Conservation (phyloP, 1,139 yeast species). For the Zhuliangozyma parablackwelliae region DNA sequence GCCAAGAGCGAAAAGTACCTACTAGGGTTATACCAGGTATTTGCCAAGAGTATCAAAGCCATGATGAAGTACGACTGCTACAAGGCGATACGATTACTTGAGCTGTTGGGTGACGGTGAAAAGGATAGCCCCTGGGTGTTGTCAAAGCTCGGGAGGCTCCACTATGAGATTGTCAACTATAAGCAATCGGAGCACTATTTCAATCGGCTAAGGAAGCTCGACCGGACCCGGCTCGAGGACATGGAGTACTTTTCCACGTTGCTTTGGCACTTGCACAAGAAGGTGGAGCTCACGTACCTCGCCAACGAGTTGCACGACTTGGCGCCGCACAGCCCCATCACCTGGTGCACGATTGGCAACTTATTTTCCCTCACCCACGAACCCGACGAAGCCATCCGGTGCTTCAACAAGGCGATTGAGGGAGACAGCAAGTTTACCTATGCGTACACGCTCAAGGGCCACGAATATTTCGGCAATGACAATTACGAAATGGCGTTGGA, state of each 20-base stretch:
- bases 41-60: constrained; percentile 65
- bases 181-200: constrained; percentile 69
- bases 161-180: constrained; percentile 86
- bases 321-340: constrained; percentile 63
- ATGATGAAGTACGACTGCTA: constrained; percentile 71
- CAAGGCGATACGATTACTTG: constrained; percentile 69
- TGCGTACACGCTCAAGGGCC: constrained; percentile 91
- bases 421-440: constrained; percentile 73
- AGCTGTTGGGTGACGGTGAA: constrained; percentile 59
- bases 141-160: constrained; percentile 72
- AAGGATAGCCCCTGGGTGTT: constrained; percentile 82
- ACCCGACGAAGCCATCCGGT: constrained; percentile 85
- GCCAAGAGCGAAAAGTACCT: constrained; percentile 43
- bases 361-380: constrained; percentile 79
- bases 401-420: constrained; percentile 76
- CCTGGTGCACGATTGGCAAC: constrained; percentile 94
- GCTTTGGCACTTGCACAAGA: constrained; percentile 88
- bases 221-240: constrained; percentile 78
- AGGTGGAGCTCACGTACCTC: constrained; percentile 71
- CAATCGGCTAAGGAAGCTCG: constrained; percentile 56
- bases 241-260: constrained; percentile 91
- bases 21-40: constrained; percentile 48
- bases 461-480: constrained; percentile 84
- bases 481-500: constrained; percentile 87
- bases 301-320: constrained; percentile 78